Evolutionary conservation across 306 rosid species (phyloP), one percentile per base, ranked within the genome.

Genomic region (Gillenia trifoliata): DNA sequence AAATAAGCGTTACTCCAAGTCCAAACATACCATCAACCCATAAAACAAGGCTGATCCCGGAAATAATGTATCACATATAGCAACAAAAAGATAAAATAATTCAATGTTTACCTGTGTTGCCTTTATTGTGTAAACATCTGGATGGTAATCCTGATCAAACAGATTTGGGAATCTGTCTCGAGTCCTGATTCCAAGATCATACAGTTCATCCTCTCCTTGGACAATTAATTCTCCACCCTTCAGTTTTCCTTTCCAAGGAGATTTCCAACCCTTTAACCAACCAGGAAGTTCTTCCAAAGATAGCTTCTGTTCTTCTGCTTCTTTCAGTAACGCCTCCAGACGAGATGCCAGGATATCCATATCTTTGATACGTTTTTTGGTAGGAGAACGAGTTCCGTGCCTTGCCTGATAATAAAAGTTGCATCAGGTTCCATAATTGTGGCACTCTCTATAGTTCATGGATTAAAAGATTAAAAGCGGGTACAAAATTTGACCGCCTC

Each of bases 381-480:
- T 94, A 2, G 96, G 98, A 69, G 90, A 73, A 33, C 97, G 96
- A 45, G 98, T 94, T 78, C 98, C 98, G 74, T 94, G 98, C 81
- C 98, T 94, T 17, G 97, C 93, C 98, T 94, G 85, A 50, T 47
- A 78, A 84, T 23, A 49, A 0, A 65, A 83, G 30, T 69, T 70
- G 56, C 74, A 82, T 62, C 54, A 76, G 15, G 23, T 59, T 38
- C 17, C 6, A 4, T 19, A n/a, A 31, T 41, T 57, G 23, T 31
- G 22, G 3, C n/a, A 5, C 34, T 45, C 43, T 70, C 66, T 4
- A 23, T 0, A 10, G 43, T 23, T 41, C 30, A 12, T 2, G 13
- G 36, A 26, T 31, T 52, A 16, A 25, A 54, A 26, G 29, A 23
- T 36, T 60, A 47, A 49, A 52, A 28, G 3, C 20, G n/a, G n/a